A percentile compares a stretch with the other conserved stretches of the same genome.
Conservation (phyloP, 2,329 filamentous ascomycete species). For the Phialophora macrospora region DNA sequence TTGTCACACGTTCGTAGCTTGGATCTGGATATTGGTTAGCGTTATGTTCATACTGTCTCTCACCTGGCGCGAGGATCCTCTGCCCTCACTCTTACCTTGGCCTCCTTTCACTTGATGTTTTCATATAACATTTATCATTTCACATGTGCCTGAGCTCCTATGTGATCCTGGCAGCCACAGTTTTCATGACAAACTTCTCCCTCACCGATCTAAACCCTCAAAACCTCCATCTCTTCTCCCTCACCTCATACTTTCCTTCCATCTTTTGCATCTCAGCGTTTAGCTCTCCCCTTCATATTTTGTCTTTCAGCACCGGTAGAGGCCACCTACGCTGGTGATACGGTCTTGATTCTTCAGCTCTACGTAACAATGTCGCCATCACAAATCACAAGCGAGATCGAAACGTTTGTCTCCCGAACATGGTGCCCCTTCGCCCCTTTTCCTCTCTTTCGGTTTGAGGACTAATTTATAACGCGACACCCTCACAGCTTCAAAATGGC, state of each 20-base stretch:
- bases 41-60: too few species aligned
- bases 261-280: neutral
- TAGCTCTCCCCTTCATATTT: neutral
- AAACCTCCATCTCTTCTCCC: neutral
- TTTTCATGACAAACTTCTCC: neutral
- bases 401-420: neutral
- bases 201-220: neutral
- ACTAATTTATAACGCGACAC: neutral
- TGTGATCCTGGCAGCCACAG: neutral
- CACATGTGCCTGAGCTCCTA: neutral
- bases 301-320: neutral
- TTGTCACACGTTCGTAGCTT: neutral
- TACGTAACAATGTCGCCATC: neutral
- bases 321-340: neutral
- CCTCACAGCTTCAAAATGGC: slow-evolving; percentile 12
- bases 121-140: too few species aligned
- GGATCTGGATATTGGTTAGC: neutral
- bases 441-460: neutral
- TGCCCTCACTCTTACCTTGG: neutral
- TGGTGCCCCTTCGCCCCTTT: neutral
- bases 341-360: neutral
- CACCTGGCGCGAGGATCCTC: too few species aligned
- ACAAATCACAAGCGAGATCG: neutral
- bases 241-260: neutral
- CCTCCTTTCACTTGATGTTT: neutral